Evolutionary conservation across 257 asterid genomes (phyloP).

Genomic region (Petunia axillaris): DNA sequence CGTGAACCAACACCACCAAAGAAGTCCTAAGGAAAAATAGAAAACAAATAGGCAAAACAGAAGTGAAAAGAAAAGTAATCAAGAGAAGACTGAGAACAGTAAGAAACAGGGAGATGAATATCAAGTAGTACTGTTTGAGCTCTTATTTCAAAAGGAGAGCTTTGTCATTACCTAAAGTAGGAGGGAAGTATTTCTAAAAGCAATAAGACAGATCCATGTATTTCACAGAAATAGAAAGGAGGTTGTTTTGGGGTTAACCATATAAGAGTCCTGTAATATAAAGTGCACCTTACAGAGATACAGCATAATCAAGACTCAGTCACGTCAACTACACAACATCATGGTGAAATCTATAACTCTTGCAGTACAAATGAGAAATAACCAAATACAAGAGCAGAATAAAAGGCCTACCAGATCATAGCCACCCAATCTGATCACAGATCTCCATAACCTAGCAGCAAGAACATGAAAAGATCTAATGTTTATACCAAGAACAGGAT

Average conservation of each 20-base stretch:
- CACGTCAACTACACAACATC: no score
- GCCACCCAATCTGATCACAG: constrained; percentile 84
- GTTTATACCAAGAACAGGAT: neutral
- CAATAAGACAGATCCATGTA: no score
- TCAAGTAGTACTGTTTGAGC: no score
- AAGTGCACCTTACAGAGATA: no score
- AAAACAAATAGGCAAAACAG: neutral
- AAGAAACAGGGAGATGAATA: no score
- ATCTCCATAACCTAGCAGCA: constrained; percentile 80
- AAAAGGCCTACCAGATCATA: constrained; percentile 75
- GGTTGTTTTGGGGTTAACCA: no score
- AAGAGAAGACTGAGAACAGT: neutral
- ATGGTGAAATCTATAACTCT: neutral
- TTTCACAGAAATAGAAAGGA: no score
- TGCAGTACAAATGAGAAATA: neutral
- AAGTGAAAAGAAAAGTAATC: neutral
- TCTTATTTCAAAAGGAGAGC: no score
- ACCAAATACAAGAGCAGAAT: neutral
- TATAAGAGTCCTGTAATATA: no score
- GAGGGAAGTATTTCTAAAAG: no score
- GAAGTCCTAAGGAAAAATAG: neutral
- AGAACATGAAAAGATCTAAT: neutral
- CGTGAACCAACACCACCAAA: neutral
- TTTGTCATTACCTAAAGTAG: no score
- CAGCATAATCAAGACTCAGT: no score